Evolutionary conservation across 2,329 filamentous ascomycete species (phyloP).

Genomic region (Tolypocladium capitatum): DNA sequence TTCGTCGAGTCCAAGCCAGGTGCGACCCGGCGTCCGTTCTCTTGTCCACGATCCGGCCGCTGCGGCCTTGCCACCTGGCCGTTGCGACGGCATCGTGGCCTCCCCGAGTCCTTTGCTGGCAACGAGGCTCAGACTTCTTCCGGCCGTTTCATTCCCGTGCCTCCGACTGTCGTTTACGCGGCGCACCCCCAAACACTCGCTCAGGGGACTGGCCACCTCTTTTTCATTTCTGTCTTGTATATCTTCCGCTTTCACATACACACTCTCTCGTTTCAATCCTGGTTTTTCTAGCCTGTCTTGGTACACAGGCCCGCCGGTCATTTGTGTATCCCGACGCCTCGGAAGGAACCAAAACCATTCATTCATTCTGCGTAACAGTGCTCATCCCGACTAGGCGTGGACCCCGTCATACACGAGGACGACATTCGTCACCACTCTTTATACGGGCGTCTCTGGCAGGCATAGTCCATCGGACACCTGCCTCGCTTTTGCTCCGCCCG

Average conservation of each 20-base stretch:
- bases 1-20: background rate
- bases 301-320: background rate
- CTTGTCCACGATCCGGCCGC: background rate
- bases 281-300: background rate
- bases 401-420: conserved; percentile 10
- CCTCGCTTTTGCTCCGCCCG: background rate
- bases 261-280: background rate
- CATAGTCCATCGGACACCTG: background rate
- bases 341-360: conserved; percentile 4
- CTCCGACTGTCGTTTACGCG: background rate
- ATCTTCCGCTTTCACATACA: background rate
- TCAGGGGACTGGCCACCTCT: background rate
- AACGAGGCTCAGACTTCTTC: too few relatives aligned
- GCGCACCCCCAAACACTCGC: background rate
- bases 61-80: background rate
- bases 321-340: conserved; percentile 10
- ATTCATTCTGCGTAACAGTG: conserved; percentile 13
- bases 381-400: conserved; percentile 10
- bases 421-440: conserved; percentile 1
- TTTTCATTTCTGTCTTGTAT: background rate
- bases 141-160: too few relatives aligned
- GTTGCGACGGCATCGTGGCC: background rate
- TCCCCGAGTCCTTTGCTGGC: too few relatives aligned
- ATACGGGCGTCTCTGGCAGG: background rate
- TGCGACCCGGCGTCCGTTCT: background rate